Percentiles rank a stretch among this genome's conserved stretches.
Evolutionary conservation across 306 rosid species (phyloP).

Genomic region (Prunus davidiana): DNA sequence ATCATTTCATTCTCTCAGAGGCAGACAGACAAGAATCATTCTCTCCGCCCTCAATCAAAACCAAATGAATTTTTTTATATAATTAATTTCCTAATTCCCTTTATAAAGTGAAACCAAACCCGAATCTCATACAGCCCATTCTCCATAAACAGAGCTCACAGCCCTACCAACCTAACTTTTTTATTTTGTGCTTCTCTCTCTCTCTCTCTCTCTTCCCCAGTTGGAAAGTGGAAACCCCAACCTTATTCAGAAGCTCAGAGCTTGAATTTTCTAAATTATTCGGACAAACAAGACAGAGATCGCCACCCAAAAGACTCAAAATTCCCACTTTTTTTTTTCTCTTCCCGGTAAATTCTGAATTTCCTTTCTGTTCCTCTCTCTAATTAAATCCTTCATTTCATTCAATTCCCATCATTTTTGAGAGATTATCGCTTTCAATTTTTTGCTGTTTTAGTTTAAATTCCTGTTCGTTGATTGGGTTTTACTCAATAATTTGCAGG

Average conservation of each 20-base stretch:
- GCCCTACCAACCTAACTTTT: not conserved
- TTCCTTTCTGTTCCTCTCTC: not conserved
- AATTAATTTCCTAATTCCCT: not conserved
- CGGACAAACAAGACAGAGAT: not conserved
- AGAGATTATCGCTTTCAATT: not conserved
- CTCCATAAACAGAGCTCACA: not conserved
- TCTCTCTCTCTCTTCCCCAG: not conserved
- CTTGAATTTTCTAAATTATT: not conserved
- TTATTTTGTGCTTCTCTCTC: not conserved
- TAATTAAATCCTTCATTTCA: not conserved
- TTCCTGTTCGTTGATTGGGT: not conserved
- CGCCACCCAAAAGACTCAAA: not conserved
- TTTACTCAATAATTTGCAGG: not conserved
- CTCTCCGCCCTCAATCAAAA: not conserved
- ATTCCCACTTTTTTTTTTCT: not conserved
- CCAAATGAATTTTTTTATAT: not conserved
- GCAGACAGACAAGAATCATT: not conserved
- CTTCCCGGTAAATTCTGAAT: not conserved
- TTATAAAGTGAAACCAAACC: not conserved
- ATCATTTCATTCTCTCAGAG: not conserved
- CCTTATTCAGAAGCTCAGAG: not conserved
- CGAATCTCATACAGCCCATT: not conserved
- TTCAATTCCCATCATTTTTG: not conserved
- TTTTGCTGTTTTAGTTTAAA: not conserved
- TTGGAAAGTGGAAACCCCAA: constrained; percentile 1